phyloP scores from a whole-genome alignment of 805 yeast genomes.

The Blastobotrys americana region DNA sequence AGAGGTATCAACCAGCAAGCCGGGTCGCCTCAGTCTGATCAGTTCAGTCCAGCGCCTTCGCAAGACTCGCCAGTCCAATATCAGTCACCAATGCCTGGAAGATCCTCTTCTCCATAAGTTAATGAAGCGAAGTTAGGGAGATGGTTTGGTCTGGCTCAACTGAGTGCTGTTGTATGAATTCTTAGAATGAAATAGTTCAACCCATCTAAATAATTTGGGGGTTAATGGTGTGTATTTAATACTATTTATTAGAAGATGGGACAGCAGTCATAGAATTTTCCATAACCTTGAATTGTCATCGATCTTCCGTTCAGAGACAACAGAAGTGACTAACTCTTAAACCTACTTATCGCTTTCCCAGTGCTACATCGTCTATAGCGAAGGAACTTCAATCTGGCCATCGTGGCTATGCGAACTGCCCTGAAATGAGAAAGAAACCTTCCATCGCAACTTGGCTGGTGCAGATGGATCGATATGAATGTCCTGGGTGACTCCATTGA shows the following conservation, averaged over 20 bases:
- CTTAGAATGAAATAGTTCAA: too few relatives aligned
- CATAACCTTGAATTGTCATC: too few relatives aligned
- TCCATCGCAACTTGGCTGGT: slow-evolving; percentile 70
- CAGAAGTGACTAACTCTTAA: too few relatives aligned
- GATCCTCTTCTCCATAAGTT: slow-evolving; percentile 2
- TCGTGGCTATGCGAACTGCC: slow-evolving; percentile 47
- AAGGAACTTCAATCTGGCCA: slow-evolving; percentile 40
- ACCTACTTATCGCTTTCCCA: too few relatives aligned
- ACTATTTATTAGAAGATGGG: too few relatives aligned
- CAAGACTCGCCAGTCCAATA: not conserved
- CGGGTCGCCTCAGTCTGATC: not conserved
- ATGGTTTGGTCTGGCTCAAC: too few relatives aligned
- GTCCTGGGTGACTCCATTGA: slow-evolving; percentile 48
- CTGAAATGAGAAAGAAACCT: slow-evolving; percentile 46
- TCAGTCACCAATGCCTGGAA: slow-evolving; percentile 9
- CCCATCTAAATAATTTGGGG: too few relatives aligned
- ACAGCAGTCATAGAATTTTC: too few relatives aligned
- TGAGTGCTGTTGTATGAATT: too few relatives aligned
- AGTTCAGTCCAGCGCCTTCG: not conserved
- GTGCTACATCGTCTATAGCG: too few relatives aligned
- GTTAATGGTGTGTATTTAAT: too few relatives aligned
- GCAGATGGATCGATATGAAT: slow-evolving; percentile 26
- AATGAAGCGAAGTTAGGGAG: not conserved
- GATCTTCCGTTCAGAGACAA: too few relatives aligned
- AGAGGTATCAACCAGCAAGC: not conserved